These are phyloP conservation scores for Clathrus columnatus DNA, from an alignment of 768 basidiomycete genomes.

Conservation along the genomic window DNA sequence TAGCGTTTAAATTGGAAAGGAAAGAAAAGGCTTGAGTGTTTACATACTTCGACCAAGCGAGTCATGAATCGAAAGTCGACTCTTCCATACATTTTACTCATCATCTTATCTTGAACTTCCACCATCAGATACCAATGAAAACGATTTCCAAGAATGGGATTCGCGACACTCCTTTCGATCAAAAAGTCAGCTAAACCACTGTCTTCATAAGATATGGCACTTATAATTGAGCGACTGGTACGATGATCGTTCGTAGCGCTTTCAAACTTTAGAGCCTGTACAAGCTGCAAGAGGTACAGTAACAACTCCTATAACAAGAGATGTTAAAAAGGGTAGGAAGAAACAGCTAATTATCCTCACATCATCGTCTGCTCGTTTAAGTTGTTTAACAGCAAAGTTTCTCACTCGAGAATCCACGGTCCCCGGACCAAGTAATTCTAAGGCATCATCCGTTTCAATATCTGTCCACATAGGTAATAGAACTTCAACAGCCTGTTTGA, in stretches of 20 bases:
- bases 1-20: not conserved
- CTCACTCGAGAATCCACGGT: conserved; percentile 88
- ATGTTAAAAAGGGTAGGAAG: not conserved
- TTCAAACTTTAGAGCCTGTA: conserved; percentile 97
- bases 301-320: conserved; percentile 64
- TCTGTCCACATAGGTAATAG: conserved; percentile 94
- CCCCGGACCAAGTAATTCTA: conserved; percentile 86
- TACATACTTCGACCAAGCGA: conserved; percentile 71
- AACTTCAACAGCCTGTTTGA: conserved; percentile 96
- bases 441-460: conserved; percentile 92
- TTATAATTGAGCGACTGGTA: conserved; percentile 61
- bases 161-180: conserved; percentile 74
- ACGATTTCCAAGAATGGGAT: conserved; percentile 79
- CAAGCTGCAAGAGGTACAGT: conserved; percentile 88
- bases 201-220: conserved; percentile 79
- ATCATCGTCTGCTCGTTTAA: conserved; percentile 90
- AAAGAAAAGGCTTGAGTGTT: not conserved
- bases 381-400: conserved; percentile 87
- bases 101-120: conserved; percentile 79
- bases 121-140: conserved; percentile 99
- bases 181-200: conserved; percentile 92
- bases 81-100: conserved; percentile 89
- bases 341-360: conserved; percentile 34
- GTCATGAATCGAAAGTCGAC: conserved; percentile 88
- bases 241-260: conserved; percentile 69